phyloP scores from a whole-genome alignment of 2,329 filamentous ascomycete species.

The Curvularia eragrostidis region DNA sequence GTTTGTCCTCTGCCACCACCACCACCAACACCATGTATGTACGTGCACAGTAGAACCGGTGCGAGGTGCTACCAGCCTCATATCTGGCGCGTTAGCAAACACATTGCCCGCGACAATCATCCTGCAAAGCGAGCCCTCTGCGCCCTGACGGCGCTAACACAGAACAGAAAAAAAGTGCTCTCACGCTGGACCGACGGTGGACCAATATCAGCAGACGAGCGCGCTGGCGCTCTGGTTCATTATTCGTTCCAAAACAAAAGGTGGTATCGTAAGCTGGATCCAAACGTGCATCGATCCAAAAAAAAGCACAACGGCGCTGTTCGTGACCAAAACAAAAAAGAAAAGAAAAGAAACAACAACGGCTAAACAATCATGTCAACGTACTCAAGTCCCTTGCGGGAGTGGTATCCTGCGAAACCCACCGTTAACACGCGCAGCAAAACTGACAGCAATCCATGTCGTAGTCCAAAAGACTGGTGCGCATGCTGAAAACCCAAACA shows the following conservation, averaged over 20 bases:
- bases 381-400: conserved; percentile 6
- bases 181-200: conserved; percentile 8
- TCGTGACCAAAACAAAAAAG: conserved; percentile 13
- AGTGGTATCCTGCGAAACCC: conserved; percentile 12
- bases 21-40: not conserved
- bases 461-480: conserved; percentile 12
- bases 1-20: conserved; percentile 7
- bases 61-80: conserved; percentile 3
- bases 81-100: conserved; percentile 12
- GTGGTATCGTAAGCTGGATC: conserved; percentile 21
- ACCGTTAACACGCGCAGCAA: conserved; percentile 30
- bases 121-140: conserved; percentile 3
- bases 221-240: conserved; percentile 22
- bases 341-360: not conserved
- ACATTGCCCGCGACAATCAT: not conserved
- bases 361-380: conserved; percentile 2
- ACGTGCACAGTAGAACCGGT: not conserved
- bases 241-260: conserved; percentile 28
- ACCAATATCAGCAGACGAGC: conserved; percentile 19
- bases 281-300: conserved; percentile 17
- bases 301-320: conserved; percentile 5
- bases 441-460: conserved; percentile 33
- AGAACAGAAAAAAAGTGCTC: not conserved
- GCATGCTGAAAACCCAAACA: conserved; percentile 27
- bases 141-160: not conserved